A percentile compares a stretch with the other conserved stretches of the same genome.
These are phyloP conservation scores for Prunus padus DNA, from an alignment of 306 rosid species.

Conservation along the genomic window DNA sequence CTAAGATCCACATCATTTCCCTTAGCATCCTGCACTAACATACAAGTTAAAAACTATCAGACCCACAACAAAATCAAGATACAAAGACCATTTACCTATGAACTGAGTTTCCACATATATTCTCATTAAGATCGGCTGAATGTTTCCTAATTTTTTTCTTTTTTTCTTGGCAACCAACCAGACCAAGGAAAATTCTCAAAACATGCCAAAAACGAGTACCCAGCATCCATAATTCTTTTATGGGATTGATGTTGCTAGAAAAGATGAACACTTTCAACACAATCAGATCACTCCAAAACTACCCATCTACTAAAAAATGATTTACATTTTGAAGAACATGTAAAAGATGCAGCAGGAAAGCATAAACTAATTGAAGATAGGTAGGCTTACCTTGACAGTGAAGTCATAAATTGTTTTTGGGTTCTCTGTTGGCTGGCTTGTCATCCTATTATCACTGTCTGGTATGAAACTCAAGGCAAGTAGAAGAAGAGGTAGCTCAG, in stretches of 20 bases:
- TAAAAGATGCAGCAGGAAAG: neutral
- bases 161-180: neutral
- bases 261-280: neutral
- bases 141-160: neutral
- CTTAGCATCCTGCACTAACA: constrained; percentile 53
- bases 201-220: neutral
- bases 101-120: neutral
- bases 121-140: neutral
- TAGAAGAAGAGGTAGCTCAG: neutral
- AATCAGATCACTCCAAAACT: neutral
- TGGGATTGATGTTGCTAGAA: neutral
- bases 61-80: neutral
- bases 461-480: neutral
- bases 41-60: neutral
- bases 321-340: neutral
- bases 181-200: neutral
- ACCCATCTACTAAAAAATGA: neutral
- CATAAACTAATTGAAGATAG: neutral
- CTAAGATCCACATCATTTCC: constrained; percentile 60
- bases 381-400: constrained; percentile 43
- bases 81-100: neutral
- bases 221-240: neutral
- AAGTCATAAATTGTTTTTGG: constrained; percentile 47
- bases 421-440: constrained; percentile 31
- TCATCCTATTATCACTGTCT: constrained; percentile 10